phyloP scores from a whole-genome alignment of 768 basidiomycete genomes.

The Suillus brevipes region DNA sequence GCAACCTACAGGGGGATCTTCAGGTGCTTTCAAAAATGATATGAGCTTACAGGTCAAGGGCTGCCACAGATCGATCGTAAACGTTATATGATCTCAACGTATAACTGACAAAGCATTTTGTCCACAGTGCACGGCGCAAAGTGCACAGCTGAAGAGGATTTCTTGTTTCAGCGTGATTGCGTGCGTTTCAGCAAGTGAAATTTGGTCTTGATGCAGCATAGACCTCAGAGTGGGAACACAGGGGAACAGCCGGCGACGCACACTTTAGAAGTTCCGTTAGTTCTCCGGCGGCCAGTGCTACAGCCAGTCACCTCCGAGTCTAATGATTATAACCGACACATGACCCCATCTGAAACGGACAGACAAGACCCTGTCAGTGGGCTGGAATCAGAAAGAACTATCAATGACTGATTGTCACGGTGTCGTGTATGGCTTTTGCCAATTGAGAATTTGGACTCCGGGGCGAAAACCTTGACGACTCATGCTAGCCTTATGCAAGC shows the following conservation, averaged over 20 bases:
- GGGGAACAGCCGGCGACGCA: not conserved
- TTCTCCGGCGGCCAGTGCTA: not conserved
- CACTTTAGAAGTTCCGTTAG: not conserved
- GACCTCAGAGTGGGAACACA: not conserved
- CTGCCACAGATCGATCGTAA: constrained; percentile 5
- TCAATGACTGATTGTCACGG: not conserved
- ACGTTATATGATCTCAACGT: not conserved
- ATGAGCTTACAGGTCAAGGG: not conserved
- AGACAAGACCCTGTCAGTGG: not conserved
- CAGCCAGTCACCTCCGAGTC: not conserved
- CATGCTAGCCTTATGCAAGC: not conserved
- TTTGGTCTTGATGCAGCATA: not conserved
- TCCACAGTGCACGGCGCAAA: not conserved
- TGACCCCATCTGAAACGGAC: not conserved
- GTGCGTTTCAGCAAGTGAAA: not conserved
- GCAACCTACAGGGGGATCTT: constrained; percentile 2
- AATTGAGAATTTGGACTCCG: not conserved
- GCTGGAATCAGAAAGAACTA: not conserved
- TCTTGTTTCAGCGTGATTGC: not conserved
- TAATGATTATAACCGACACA: not conserved
- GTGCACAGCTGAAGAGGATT: not conserved
- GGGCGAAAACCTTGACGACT: not conserved
- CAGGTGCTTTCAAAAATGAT: not conserved
- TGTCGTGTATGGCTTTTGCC: not conserved
- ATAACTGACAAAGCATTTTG: not conserved